Conservation (phyloP, 2,329 filamentous ascomycete genomes). For the Penicillium brevicompactum region DNA sequence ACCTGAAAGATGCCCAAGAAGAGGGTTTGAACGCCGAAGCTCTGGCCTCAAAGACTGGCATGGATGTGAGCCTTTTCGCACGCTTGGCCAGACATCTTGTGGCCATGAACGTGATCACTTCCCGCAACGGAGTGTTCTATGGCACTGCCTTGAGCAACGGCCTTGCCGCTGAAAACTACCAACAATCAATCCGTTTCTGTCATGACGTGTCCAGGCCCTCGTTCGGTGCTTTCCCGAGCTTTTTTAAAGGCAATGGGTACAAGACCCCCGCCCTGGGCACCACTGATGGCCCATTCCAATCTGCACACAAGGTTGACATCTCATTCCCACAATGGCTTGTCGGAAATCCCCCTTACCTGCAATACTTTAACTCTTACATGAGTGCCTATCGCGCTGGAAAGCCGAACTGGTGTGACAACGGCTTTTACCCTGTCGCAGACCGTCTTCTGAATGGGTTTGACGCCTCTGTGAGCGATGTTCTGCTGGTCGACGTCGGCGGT, state of each 20-base stretch:
- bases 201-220: conserved; percentile 40
- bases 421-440: conserved; percentile 18
- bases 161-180: conserved; percentile 38
- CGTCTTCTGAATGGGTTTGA: conserved; percentile 19
- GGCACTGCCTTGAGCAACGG: conserved; percentile 35
- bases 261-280: conserved; percentile 22
- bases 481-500: conserved; percentile 28
- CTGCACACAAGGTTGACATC: conserved; percentile 37
- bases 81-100: neutral
- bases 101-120: conserved; percentile 37
- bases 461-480: conserved; percentile 11
- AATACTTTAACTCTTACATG: conserved; percentile 43
- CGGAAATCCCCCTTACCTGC: conserved; percentile 37
- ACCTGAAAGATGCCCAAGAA: too few species aligned
- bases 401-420: conserved; percentile 37
- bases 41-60: too few species aligned
- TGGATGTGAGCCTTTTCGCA: too few species aligned
- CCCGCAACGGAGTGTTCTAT: conserved; percentile 26
- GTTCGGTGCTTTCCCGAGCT: conserved; percentile 37
- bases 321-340: conserved; percentile 43
- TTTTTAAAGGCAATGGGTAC: conserved; percentile 35
- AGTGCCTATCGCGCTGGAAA: conserved; percentile 42
- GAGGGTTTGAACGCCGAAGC: too few species aligned
- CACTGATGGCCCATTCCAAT: conserved; percentile 41
- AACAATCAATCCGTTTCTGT: conserved; percentile 40